These are phyloP conservation scores for Lentithecium fluviatile DNA, from an alignment of 495 filamentous ascomycete genomes.

Conservation along the genomic window DNA sequence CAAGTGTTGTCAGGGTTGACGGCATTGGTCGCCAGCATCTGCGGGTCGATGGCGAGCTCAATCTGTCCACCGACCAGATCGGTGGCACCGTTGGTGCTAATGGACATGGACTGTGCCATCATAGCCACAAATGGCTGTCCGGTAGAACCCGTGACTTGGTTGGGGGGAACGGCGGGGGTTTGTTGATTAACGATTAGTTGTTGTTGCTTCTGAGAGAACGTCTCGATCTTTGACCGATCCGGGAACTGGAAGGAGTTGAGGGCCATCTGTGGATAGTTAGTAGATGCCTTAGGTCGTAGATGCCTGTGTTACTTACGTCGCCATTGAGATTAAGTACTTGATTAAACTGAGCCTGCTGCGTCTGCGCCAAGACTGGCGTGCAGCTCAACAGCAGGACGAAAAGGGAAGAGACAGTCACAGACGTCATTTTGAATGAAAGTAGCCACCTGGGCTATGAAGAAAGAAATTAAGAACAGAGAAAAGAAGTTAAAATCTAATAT, in stretches of 20 bases:
- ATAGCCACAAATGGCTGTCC: conserved; percentile 37
- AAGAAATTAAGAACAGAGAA: conserved; percentile 17
- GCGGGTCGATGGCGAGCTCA: conserved; percentile 32
- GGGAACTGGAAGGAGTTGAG: conserved; percentile 36
- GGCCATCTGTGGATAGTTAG: conserved; percentile 30
- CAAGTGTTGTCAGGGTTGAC: conserved; percentile 36
- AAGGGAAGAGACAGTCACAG: conserved; percentile 29
- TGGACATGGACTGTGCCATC: conserved; percentile 32
- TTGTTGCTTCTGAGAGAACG: conserved; percentile 37
- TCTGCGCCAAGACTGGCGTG: conserved; percentile 1
- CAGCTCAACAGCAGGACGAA: conserved; percentile 17
- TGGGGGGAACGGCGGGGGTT: conserved; percentile 28
- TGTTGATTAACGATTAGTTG: conserved; percentile 41
- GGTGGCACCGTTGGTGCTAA: conserved; percentile 34
- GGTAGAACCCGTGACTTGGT: conserved; percentile 36
- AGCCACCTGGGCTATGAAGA: conserved; percentile 27
- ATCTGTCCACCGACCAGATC: conserved; percentile 39
- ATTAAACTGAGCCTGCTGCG: conserved; percentile 32
- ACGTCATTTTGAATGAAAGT: conserved; percentile 26
- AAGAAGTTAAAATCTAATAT: conserved; percentile 16
- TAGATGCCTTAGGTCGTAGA: not conserved
- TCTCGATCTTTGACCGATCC: conserved; percentile 35
- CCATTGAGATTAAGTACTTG: conserved; percentile 42
- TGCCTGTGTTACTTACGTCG: conserved; percentile 29
- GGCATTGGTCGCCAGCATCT: conserved; percentile 24